These are phyloP conservation scores for Thermomyces lanuginosus DNA, from an alignment of 2,329 filamentous ascomycete species.

Conservation along the genomic window DNA sequence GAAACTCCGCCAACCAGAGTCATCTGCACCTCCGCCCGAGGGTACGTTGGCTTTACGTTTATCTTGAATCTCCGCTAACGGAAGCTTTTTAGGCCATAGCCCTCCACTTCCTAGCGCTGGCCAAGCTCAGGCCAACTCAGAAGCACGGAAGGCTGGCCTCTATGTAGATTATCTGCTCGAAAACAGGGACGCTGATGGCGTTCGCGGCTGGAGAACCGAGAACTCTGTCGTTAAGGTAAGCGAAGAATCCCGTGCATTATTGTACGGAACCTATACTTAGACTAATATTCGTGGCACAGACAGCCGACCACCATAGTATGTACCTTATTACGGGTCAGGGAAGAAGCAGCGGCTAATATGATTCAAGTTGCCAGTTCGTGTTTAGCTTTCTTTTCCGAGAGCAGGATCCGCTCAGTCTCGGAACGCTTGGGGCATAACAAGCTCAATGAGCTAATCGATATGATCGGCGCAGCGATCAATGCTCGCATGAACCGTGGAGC, in stretches of 20 bases:
- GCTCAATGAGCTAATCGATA: slow-evolving; percentile 12
- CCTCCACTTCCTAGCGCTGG: too few species aligned
- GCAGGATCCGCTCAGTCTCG: slow-evolving; percentile 15
- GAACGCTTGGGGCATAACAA: slow-evolving; percentile 12
- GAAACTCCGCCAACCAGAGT: slow-evolving; percentile 6
- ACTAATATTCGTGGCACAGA: too few species aligned
- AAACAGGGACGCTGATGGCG: slow-evolving; percentile 6
- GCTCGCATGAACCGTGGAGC: slow-evolving; percentile 7
- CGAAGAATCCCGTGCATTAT: slow-evolving; percentile 4
- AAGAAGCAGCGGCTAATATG: slow-evolving; percentile 15
- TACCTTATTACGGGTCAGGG: slow-evolving; percentile 5
- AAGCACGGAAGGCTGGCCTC: too few species aligned
- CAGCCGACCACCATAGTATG: slow-evolving; percentile 6
- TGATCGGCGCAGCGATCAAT: slow-evolving; percentile 9
- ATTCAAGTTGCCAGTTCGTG: slow-evolving; percentile 18
- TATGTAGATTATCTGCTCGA: slow-evolving; percentile 11
- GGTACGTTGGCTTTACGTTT: too few species aligned
- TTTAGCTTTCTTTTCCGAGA: slow-evolving; percentile 22
- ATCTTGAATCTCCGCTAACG: too few species aligned
- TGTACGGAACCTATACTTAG: slow-evolving; percentile 4
- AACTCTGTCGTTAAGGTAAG: slow-evolving; percentile 10
- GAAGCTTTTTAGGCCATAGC: too few species aligned
- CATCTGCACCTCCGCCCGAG: too few species aligned
- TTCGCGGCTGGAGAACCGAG: slow-evolving; percentile 7
- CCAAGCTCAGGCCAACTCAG: too few species aligned